These are phyloP conservation scores for Cyclostephanos invisitatus DNA, from an alignment of 108 stramenopile species.

Conservation along the genomic window DNA sequence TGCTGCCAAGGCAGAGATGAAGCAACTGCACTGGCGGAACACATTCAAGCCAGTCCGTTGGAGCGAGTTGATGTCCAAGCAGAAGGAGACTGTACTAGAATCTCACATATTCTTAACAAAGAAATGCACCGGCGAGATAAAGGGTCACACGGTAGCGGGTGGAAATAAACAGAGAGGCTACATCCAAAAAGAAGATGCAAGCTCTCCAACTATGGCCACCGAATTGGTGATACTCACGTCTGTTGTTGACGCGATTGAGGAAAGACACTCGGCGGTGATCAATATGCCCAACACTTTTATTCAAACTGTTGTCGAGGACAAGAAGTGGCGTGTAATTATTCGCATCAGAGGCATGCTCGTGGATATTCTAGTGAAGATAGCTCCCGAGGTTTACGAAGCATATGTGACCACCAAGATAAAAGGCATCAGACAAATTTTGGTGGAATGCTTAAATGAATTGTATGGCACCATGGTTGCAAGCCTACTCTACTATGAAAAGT, in stretches of 20 bases:
- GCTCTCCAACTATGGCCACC: neutral
- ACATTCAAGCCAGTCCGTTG: neutral
- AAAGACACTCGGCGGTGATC: conserved; percentile 20
- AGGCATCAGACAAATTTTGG: neutral
- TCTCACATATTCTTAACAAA: conserved; percentile 6
- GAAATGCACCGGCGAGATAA: conserved; percentile 8
- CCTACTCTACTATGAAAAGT: neutral
- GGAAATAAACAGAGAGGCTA: neutral
- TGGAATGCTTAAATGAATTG: neutral
- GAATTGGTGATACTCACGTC: neutral
- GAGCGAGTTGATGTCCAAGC: neutral
- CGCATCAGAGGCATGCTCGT: conserved; percentile 12
- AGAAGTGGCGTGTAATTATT: neutral
- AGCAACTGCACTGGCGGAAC: conserved; percentile 1
- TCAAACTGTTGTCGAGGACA: conserved; percentile 26
- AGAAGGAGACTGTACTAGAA: neutral
- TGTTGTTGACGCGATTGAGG: conserved; percentile 26
- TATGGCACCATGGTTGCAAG: too few species aligned
- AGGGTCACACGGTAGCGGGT: neutral
- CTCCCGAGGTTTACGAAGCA: conserved; percentile 17
- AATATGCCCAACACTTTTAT: conserved; percentile 39
- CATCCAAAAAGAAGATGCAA: neutral
- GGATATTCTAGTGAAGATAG: conserved; percentile 10
- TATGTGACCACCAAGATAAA: neutral
- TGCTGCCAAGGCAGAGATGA: neutral